These are phyloP conservation scores for Hippophae gyantsensis DNA, from an alignment of 306 rosid species.

Conservation along the genomic window DNA sequence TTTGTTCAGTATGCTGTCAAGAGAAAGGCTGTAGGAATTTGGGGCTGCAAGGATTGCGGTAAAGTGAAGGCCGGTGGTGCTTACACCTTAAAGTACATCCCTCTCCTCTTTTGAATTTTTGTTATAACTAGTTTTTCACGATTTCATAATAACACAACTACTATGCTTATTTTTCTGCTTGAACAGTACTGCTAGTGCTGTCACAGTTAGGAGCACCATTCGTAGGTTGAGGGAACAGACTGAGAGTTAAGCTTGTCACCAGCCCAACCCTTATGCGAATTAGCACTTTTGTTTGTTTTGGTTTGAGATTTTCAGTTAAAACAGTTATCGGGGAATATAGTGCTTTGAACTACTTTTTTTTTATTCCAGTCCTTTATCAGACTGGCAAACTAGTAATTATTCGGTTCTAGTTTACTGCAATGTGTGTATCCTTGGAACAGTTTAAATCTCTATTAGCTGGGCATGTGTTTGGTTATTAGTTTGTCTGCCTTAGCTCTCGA, in stretches of 20 bases:
- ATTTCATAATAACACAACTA: too few species aligned
- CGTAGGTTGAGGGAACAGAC: slow-evolving; percentile 79
- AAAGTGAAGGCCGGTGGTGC: slow-evolving; percentile 85
- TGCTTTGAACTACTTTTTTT: not conserved
- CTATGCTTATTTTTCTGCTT: not conserved
- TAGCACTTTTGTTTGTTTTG: not conserved
- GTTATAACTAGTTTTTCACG: too few species aligned
- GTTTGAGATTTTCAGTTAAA: not conserved
- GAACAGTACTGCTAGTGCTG: slow-evolving; percentile 75
- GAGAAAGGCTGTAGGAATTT: slow-evolving; percentile 81
- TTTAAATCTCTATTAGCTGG: too few species aligned
- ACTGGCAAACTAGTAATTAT: too few species aligned
- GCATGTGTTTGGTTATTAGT: too few species aligned
- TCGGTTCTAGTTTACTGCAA: too few species aligned
- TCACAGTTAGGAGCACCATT: slow-evolving; percentile 77
- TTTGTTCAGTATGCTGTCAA: slow-evolving; percentile 63
- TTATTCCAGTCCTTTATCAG: too few species aligned
- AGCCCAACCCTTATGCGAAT: not conserved
- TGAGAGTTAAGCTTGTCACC: slow-evolving; percentile 38
- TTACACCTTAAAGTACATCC: slow-evolving; percentile 62
- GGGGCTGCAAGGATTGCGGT: slow-evolving; percentile 92
- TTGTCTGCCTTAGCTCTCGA: too few species aligned
- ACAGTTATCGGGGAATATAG: not conserved
- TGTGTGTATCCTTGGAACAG: too few species aligned
- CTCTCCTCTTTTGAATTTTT: not conserved